These are phyloP conservation scores for Bryoerythrophyllum caledonicum DNA, from an alignment of 225 moss, liverwort and hornwort genomes.

Conservation along the genomic window DNA sequence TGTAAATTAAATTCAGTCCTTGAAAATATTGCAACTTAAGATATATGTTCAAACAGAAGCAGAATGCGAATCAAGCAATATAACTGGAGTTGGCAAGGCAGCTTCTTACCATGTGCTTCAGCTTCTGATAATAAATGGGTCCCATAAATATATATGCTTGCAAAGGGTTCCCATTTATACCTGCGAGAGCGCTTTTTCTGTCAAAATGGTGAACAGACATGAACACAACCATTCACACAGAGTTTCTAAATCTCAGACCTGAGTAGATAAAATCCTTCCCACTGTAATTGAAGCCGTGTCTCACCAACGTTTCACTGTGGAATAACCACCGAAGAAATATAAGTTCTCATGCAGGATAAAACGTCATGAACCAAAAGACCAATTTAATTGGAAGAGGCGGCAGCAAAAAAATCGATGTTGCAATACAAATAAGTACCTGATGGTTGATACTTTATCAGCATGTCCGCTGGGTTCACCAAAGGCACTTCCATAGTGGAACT, in stretches of 20 bases:
- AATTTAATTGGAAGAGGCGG: background rate
- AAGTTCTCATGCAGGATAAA: background rate
- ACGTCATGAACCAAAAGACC: background rate
- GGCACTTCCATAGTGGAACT: conserved; percentile 98
- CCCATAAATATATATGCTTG: conserved; percentile 99
- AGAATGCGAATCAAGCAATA: conserved; percentile 17
- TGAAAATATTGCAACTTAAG: conserved; percentile 13
- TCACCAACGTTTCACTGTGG: conserved; percentile 80
- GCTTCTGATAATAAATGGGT: conserved; percentile 97
- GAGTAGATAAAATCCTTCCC: conserved; percentile 98
- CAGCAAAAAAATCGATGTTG: background rate
- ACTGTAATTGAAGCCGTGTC: conserved; percentile 91
- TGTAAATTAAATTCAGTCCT: background rate
- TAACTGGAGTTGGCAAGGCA: background rate
- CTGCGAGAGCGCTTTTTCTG: conserved; percentile 32
- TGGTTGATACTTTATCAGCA: conserved; percentile 91
- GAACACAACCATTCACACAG: conserved; percentile 4
- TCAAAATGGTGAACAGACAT: conserved; percentile 23
- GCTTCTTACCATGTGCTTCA: conserved; percentile 88
- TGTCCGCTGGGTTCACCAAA: conserved; percentile 99
- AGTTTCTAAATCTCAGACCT: conserved; percentile 44
- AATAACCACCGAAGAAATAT: conserved; percentile 15
- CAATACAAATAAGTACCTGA: conserved; percentile 59
- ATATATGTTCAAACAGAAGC: background rate
- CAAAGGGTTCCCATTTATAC: conserved; percentile 86